These are phyloP conservation scores for Dunaliella primolecta DNA, from an alignment of 139 green algal species.

Conservation along the genomic window DNA sequence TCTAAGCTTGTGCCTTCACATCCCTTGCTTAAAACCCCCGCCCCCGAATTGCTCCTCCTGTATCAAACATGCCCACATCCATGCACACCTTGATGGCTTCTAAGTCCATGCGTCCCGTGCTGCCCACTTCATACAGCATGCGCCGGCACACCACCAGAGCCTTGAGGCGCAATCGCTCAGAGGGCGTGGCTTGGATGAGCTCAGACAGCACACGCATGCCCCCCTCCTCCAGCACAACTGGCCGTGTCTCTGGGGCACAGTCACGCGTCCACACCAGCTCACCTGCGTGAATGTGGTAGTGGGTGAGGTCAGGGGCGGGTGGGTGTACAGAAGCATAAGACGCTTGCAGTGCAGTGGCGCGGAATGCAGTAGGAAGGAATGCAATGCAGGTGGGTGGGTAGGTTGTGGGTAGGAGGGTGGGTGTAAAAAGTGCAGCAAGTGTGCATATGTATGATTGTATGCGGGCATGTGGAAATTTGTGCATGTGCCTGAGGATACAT, in stretches of 20 bases:
- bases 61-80: neutral
- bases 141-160: neutral
- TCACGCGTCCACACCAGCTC: conserved; percentile 17
- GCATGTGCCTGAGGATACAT: no score
- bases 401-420: no score
- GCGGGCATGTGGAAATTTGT: no score
- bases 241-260: neutral
- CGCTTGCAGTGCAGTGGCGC: no score
- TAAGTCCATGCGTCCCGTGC: neutral
- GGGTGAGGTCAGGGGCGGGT: no score
- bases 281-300: neutral
- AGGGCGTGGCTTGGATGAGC: neutral
- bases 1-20: neutral
- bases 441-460: no score
- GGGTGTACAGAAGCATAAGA: no score
- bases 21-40: neutral
- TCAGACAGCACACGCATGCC: neutral
- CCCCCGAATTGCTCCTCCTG: neutral
- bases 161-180: conserved; percentile 9
- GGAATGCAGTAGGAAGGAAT: no score
- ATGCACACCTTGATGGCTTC: neutral
- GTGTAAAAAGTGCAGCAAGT: no score
- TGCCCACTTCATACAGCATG: conserved; percentile 14
- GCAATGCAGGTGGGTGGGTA: no score
- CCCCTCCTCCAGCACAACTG: conserved; percentile 8